Evolutionary conservation across 441 rosid species (phyloP).

Genomic region (Sinapis alba): DNA sequence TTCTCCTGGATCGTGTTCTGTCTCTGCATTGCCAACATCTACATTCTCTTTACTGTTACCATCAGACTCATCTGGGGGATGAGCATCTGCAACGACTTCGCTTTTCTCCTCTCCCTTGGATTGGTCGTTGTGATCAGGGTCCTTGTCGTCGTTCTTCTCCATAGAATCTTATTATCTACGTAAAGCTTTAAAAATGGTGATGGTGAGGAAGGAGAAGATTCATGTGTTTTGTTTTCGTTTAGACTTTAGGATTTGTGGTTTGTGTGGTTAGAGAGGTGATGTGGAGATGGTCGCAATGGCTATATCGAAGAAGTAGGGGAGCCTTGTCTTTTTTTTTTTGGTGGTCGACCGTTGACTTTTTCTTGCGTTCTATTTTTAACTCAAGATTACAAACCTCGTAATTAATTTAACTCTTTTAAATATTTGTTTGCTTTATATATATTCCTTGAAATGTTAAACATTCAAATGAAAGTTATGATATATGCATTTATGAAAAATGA

Average conservation of each 20-base stretch:
- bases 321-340: slow-evolving; percentile 25
- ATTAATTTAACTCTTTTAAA: neutral
- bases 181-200: slow-evolving; percentile 14
- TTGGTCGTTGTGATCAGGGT: slow-evolving; percentile 18
- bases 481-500: slow-evolving; percentile 10
- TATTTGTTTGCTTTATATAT: neutral
- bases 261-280: slow-evolving; percentile 34
- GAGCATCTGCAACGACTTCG: slow-evolving; percentile 12
- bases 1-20: slow-evolving; percentile 30
- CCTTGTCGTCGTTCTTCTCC: slow-evolving; percentile 40
- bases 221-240: slow-evolving; percentile 34
- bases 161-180: slow-evolving; percentile 30
- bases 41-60: slow-evolving; percentile 3
- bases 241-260: slow-evolving; percentile 32
- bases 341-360: slow-evolving; percentile 33
- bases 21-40: slow-evolving; percentile 24
- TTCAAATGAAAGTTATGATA: neutral
- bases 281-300: slow-evolving; percentile 30
- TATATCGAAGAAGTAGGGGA: slow-evolving; percentile 38
- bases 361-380: slow-evolving; percentile 33
- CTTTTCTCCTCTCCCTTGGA: slow-evolving; percentile 9
- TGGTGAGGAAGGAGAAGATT: slow-evolving; percentile 35
- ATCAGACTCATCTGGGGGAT: slow-evolving; percentile 7
- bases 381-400: slow-evolving; percentile 10
- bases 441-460: neutral